phyloP scores from a whole-genome alignment of 805 yeast genomes.

The Yarrowia osloensis region DNA sequence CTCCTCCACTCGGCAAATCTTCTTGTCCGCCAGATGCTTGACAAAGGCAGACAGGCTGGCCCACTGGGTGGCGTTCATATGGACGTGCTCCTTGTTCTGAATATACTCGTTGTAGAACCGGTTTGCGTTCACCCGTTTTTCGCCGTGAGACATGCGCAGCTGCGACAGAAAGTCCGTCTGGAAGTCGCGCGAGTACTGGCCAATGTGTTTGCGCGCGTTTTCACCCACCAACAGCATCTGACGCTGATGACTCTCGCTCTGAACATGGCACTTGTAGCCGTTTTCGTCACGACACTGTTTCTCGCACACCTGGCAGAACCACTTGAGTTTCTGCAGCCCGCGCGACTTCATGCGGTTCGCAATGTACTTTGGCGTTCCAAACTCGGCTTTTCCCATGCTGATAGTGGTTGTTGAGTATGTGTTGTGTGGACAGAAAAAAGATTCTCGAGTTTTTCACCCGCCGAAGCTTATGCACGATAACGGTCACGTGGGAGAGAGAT shows the following conservation, averaged over 20 bases:
- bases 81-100: constrained; percentile 77
- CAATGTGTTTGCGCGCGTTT: constrained; percentile 50
- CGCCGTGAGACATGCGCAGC: constrained; percentile 73
- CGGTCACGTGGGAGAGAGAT: neutral
- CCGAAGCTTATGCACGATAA: constrained; percentile 21
- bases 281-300: constrained; percentile 96
- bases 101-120: constrained; percentile 89
- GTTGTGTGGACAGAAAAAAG: neutral
- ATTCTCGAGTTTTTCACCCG: neutral
- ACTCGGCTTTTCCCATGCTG: constrained; percentile 60
- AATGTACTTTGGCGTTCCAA: constrained; percentile 67
- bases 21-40: constrained; percentile 57
- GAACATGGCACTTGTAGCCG: constrained; percentile 89
- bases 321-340: constrained; percentile 83
- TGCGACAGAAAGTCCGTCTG: constrained; percentile 62
- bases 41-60: constrained; percentile 67
- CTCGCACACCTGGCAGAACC: constrained; percentile 86
- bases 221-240: constrained; percentile 53
- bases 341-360: constrained; percentile 75
- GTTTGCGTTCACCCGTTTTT: constrained; percentile 76
- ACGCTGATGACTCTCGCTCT: constrained; percentile 73
- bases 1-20: constrained; percentile 54
- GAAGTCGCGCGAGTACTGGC: constrained; percentile 62
- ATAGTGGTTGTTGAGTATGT: neutral
- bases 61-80: constrained; percentile 89